Evolutionary conservation across 164 flowering plant species (phyloP).

Genomic region (Vitis labrusca): DNA sequence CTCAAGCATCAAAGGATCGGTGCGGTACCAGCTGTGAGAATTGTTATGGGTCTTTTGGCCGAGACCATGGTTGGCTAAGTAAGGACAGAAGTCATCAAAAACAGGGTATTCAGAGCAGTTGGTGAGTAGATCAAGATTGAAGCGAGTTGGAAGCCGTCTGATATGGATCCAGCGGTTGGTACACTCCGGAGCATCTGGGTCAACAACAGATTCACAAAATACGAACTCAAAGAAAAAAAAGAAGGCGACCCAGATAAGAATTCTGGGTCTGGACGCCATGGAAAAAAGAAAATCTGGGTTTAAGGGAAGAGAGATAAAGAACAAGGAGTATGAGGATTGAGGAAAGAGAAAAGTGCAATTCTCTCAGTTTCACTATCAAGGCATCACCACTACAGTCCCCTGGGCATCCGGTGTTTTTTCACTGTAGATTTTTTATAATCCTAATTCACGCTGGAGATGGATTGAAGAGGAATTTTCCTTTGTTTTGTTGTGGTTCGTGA

Average conservation of each 20-base stretch:
- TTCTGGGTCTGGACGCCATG: slow-evolving; percentile 4
- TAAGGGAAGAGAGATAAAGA: too few relatives aligned
- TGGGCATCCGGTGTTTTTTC: too few relatives aligned
- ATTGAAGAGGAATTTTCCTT: too few relatives aligned
- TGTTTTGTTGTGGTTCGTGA: not conserved
- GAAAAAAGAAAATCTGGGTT: not conserved
- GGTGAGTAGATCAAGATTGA: slow-evolving; percentile 77
- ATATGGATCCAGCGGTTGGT: slow-evolving; percentile 65
- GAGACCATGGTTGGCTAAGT: slow-evolving; percentile 82
- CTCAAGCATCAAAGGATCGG: slow-evolving; percentile 78
- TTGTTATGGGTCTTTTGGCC: slow-evolving; percentile 84
- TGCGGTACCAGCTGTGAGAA: slow-evolving; percentile 88
- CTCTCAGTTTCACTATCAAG: too few relatives aligned
- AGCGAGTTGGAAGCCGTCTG: slow-evolving; percentile 70
- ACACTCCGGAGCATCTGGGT: slow-evolving; percentile 38
- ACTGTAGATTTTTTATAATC: too few relatives aligned
- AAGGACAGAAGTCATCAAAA: slow-evolving; percentile 66
- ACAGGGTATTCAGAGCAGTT: slow-evolving; percentile 76
- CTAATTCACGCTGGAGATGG: too few relatives aligned
- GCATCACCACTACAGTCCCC: too few relatives aligned
- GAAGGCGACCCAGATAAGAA: slow-evolving; percentile 13
- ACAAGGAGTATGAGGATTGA: too few relatives aligned
- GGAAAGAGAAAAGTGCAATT: too few relatives aligned
- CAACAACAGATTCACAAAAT: slow-evolving; percentile 12
- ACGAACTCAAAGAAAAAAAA: slow-evolving; percentile 6